Conservation (phyloP, 78 protist genomes). For the Tieghemostelium lacteum region DNA sequence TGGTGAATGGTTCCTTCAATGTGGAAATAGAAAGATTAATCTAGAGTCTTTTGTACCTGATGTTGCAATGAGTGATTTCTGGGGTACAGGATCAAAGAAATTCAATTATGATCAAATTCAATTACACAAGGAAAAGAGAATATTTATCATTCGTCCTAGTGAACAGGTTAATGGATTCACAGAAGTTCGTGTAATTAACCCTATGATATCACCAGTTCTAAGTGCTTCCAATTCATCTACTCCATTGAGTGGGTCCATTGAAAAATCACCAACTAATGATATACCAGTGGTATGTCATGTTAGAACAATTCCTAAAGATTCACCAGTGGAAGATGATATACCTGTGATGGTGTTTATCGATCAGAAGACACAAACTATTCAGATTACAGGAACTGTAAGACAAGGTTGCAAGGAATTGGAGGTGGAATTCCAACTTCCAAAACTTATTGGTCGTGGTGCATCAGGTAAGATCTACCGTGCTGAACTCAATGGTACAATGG, state of each 20-base stretch:
- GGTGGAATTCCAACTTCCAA: slow-evolving; percentile 10
- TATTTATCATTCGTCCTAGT: background rate
- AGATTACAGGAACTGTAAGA: slow-evolving; percentile 9
- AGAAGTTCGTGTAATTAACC: background rate
- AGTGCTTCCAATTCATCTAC: background rate
- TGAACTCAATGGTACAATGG: slow-evolving; percentile 22
- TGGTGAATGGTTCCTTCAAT: slow-evolving; percentile 45
- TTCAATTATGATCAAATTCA: slow-evolving; percentile 35
- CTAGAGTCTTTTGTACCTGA: slow-evolving; percentile 74
- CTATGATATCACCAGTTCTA: no score
- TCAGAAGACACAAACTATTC: slow-evolving; percentile 2
- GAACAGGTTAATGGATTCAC: background rate
- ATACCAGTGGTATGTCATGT: slow-evolving; percentile 20
- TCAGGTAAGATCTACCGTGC: slow-evolving; percentile 74
- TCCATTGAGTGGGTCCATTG: background rate
- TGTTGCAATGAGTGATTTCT: slow-evolving; percentile 66
- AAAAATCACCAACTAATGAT: background rate
- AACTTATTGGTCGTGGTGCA: slow-evolving; percentile 78
- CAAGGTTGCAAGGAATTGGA: background rate
- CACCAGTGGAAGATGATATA: background rate
- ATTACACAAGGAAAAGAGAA: slow-evolving; percentile 19
- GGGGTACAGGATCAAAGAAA: slow-evolving; percentile 60
- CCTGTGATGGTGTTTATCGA: slow-evolving; percentile 9
- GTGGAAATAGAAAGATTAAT: slow-evolving; percentile 38
- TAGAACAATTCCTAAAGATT: background rate